Conservation (phyloP, 768 basidiomycete genomes). For the Phaeolepiota aurea region DNA sequence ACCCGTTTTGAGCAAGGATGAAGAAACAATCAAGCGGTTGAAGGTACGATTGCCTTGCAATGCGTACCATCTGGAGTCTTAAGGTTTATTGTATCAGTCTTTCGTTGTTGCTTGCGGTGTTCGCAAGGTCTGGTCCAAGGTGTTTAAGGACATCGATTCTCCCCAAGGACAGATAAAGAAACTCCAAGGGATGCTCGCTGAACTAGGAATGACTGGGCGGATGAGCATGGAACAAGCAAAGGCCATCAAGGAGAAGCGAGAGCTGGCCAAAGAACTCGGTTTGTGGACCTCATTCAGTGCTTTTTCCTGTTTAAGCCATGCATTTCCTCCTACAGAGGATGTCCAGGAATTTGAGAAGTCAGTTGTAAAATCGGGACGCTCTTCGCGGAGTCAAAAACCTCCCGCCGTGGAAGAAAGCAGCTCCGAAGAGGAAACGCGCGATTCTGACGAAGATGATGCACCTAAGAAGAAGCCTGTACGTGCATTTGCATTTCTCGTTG, state of each 20-base stretch:
- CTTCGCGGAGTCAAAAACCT: too few species aligned
- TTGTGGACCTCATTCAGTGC: conserved; percentile 12
- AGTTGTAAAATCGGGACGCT: conserved; percentile 27
- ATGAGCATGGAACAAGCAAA: conserved; percentile 78
- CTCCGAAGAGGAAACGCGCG: conserved; percentile 10
- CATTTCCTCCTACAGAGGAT: conserved; percentile 43
- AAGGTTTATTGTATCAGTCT: conserved; percentile 42
- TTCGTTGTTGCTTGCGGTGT: conserved; percentile 69
- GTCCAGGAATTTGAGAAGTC: conserved; percentile 62
- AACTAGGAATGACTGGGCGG: conserved; percentile 75
- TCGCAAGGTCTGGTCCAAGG: conserved; percentile 69
- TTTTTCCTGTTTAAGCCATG: not conserved
- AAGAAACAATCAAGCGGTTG: conserved; percentile 65
- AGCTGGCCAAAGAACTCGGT: conserved; percentile 76
- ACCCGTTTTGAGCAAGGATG: conserved; percentile 43
- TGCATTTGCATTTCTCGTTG: conserved; percentile 1
- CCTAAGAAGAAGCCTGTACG: conserved; percentile 37
- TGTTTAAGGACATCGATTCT: conserved; percentile 51
- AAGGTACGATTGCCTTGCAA: conserved; percentile 53
- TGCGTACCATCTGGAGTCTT: too few species aligned
- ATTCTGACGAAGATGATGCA: conserved; percentile 14
- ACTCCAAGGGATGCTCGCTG: conserved; percentile 54
- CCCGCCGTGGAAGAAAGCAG: conserved; percentile 11
- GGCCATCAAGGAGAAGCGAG: conserved; percentile 61
- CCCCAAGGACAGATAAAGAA: conserved; percentile 57